These are phyloP conservation scores for Neurospora intermedia DNA, from an alignment of 495 filamentous ascomycete genomes.

Conservation along the genomic window DNA sequence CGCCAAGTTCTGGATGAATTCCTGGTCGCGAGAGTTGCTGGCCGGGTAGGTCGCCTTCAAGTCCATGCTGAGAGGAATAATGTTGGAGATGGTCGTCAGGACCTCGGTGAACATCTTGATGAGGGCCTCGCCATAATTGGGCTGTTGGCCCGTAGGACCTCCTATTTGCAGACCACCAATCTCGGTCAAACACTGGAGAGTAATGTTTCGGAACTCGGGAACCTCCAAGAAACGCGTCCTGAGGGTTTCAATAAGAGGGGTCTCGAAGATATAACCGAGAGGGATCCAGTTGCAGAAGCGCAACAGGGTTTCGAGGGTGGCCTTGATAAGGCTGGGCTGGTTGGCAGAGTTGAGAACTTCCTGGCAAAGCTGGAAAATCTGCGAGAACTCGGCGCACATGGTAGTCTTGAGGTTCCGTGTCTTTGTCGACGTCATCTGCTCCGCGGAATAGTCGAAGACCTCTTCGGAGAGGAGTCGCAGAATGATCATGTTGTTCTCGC, in stretches of 20 bases:
- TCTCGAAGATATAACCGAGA: slow-evolving; percentile 96
- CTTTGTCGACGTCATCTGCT: slow-evolving; percentile 96
- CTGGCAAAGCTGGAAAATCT: slow-evolving; percentile 92
- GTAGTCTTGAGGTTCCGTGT: slow-evolving; percentile 91
- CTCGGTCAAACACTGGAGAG: slow-evolving; percentile 92
- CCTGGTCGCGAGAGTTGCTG: slow-evolving; percentile 89
- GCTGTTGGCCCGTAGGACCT: slow-evolving; percentile 42
- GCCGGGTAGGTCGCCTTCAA: slow-evolving; percentile 78
- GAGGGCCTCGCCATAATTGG: slow-evolving; percentile 84
- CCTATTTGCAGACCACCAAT: slow-evolving; percentile 84
- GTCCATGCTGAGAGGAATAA: slow-evolving; percentile 81
- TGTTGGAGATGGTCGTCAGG: slow-evolving; percentile 74
- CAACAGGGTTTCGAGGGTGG: slow-evolving; percentile 86
- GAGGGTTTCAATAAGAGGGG: slow-evolving; percentile 87
- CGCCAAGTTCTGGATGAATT: slow-evolving; percentile 93
- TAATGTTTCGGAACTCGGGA: slow-evolving; percentile 91
- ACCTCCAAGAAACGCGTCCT: slow-evolving; percentile 79
- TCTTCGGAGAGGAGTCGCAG: slow-evolving; percentile 92
- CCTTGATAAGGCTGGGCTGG: slow-evolving; percentile 81
- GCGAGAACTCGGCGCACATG: slow-evolving; percentile 96
- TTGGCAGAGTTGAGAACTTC: slow-evolving; percentile 84
- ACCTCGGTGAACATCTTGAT: slow-evolving; percentile 96
- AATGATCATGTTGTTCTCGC: slow-evolving; percentile 99
- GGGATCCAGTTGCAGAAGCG: slow-evolving; percentile 99
- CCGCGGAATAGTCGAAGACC: slow-evolving; percentile 96